Evolutionary conservation across 1,284 basidiomycete genomes (phyloP), one percentile per base, ranked within the genome.

Genomic region (Cutaneotrichosporon arboriforme): DNA sequence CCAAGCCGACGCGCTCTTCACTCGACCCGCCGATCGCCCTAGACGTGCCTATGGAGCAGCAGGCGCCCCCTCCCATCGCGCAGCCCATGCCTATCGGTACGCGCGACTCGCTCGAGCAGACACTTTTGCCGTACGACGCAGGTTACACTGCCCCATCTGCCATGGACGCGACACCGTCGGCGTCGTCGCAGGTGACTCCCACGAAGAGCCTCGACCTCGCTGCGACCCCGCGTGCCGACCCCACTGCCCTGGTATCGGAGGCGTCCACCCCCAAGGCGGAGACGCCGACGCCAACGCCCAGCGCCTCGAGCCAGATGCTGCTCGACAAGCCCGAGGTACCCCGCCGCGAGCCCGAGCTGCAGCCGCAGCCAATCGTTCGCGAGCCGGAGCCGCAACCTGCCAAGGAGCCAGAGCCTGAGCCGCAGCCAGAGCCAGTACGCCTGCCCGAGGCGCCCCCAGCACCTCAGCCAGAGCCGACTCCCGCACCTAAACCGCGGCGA

Each of bases 21-120:
- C 52, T 54, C 21, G 52, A 52, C 20, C 33, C 52, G 2, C 49
- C 52, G 3, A 42, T 51, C 34, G 34, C 42, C 10, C 49, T 51
- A 2, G 44, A 42, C 20, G 38, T 38, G 13, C 20, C 48, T 15
- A 22, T 36, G 15, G 31, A 36, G 26, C 37, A n/a, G 34, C 22
- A 31, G 10, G 7, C 26, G 10, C 26, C 26, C 5, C 26, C 26
- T 31, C 26, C 26, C 26, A 31, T 31, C 26, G 10, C 26, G 7
- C 26, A 31, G 26, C 26, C 26, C 10, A 31, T 31, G 26, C 7
- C 7, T 7, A 31, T 31, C 26, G 10, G 26, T 10, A 10, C 26
- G 26, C 26, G 26, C 10, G 7, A 31, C 26, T 31, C 26, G 21
- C 4, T 20, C 17, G 34, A 34, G 15, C 40, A 50, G 35, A 36